A percentile compares a stretch with the other conserved stretches of the same genome.
phyloP scores from a whole-genome alignment of 345 rosid species.

The Linum lewisii region DNA sequence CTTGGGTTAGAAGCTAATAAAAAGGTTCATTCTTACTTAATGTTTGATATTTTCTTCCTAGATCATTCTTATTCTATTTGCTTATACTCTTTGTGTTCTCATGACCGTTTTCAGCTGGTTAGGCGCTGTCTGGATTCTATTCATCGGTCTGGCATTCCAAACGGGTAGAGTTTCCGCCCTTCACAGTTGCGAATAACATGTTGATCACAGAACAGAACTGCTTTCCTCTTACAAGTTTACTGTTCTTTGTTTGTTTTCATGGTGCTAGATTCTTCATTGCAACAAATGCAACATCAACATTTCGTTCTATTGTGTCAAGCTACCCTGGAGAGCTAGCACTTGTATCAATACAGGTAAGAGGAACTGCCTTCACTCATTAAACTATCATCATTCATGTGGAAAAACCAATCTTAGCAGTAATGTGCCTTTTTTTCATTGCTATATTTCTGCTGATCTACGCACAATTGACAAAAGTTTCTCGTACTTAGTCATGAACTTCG shows the following conservation, averaged over 20 bases:
- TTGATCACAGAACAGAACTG: slow-evolving; percentile 2
- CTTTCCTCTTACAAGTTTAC: neutral
- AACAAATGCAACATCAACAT: slow-evolving; percentile 57
- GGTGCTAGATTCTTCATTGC: slow-evolving; percentile 41
- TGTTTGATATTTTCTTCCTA: neutral
- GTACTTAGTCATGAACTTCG: neutral
- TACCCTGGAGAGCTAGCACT: slow-evolving; percentile 50
- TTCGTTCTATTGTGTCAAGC: slow-evolving; percentile 41
- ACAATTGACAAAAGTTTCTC: neutral
- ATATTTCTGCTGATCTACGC: too few relatives aligned
- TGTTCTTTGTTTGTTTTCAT: neutral
- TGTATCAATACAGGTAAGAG: slow-evolving; percentile 48
- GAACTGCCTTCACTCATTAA: neutral
- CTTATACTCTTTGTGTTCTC: slow-evolving; percentile 6
- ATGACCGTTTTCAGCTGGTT: slow-evolving; percentile 40
- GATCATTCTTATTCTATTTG: neutral
- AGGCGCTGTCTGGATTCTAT: slow-evolving; percentile 31
- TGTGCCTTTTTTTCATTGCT: too few relatives aligned
- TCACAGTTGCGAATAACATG: neutral
- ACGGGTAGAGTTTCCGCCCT: slow-evolving; percentile 31
- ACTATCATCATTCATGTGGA: slow-evolving; percentile 2
- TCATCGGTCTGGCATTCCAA: slow-evolving; percentile 31
- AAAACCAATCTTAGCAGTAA: neutral
- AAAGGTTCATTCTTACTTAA: slow-evolving; percentile 31
- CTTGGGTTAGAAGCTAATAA: slow-evolving; percentile 59